Evolutionary conservation across 1,284 basidiomycete species (phyloP), one percentile per base, ranked within the genome.

Genomic region (Papiliotrema fonsecae): DNA sequence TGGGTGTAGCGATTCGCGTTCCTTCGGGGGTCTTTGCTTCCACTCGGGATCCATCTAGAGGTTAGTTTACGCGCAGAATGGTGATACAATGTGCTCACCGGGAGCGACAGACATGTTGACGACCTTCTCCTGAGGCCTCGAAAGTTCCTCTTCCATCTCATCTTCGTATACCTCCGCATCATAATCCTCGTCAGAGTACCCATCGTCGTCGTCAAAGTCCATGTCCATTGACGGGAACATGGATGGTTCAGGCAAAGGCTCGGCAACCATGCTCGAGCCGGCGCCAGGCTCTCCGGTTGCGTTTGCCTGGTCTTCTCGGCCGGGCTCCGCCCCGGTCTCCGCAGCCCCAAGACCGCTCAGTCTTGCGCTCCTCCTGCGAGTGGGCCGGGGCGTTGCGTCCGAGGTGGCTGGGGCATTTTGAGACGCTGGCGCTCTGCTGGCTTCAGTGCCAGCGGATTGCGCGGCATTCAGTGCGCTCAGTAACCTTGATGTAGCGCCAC

Each of bases 11-110:
- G 28, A 98, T 84, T 19, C 91, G 82, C 0, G 93, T 97, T 1
- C 94, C 94, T 54, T 97, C 89, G 0, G 94, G 92, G 0, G 94
- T 97, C 70, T 96, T 89, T 9, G 91, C 93, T 64, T 92, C 90
- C 7, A 97, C 82, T 65, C 87, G 89, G 4, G 86, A 85, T 6
- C 89, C 90, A 74, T 94, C 92, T 85, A 56, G 18, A 14, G n/a
- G n/a, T n/a, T n/a, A n/a, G n/a, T n/a, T n/a, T n/a, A n/a, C n/a
- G n/a, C n/a, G n/a, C n/a, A n/a, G n/a, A n/a, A n/a, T n/a, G n/a
- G n/a, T n/a, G n/a, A n/a, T n/a, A n/a, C 37, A 47, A 16, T 9
- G 27, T 16, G 57, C 78, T 50, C 57, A 87, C 88, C 87, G 73
- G 88, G 84, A 19, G 79, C 81, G 24, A 94, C 82, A 19, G 87